Percentiles rank a stretch among this genome's conserved stretches.
These are phyloP conservation scores for Mycena olivaceomarginata DNA, from an alignment of 768 basidiomycete species.

Conservation along the genomic window DNA sequence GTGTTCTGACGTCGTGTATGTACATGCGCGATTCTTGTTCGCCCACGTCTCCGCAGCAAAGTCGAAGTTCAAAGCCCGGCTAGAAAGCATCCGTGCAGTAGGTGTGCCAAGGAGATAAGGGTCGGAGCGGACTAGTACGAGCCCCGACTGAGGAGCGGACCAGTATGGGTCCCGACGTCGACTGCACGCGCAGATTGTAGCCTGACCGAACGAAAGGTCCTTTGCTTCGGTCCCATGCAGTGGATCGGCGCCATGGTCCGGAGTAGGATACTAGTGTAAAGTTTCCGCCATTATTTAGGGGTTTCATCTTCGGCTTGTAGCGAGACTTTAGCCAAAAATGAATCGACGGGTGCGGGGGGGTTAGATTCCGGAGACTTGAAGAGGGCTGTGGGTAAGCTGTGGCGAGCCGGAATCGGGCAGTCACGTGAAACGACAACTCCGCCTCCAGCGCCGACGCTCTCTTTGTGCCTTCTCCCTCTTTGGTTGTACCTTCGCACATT, in stretches of 20 bases:
- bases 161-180: neutral
- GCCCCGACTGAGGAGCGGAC: neutral
- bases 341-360: no score
- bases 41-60: neutral
- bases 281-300: no score
- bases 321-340: no score
- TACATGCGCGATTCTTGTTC: neutral
- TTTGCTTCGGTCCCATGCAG: no score
- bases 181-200: neutral
- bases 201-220: neutral
- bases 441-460: neutral
- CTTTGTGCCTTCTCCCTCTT: neutral
- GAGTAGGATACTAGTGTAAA: no score
- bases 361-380: no score
- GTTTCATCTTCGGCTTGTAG: no score
- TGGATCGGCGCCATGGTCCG: neutral
- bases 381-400: no score
- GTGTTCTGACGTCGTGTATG: no score
- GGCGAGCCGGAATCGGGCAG: neutral
- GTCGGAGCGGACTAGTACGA: neutral
- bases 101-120: neutral
- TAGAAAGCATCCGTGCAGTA: constrained; percentile 5
- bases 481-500: constrained; percentile 13
- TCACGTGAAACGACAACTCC: constrained; percentile 6
- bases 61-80: neutral